phyloP scores from a whole-genome alignment of 78 protist species.

The Planoprotostelium fungivorum region DNA sequence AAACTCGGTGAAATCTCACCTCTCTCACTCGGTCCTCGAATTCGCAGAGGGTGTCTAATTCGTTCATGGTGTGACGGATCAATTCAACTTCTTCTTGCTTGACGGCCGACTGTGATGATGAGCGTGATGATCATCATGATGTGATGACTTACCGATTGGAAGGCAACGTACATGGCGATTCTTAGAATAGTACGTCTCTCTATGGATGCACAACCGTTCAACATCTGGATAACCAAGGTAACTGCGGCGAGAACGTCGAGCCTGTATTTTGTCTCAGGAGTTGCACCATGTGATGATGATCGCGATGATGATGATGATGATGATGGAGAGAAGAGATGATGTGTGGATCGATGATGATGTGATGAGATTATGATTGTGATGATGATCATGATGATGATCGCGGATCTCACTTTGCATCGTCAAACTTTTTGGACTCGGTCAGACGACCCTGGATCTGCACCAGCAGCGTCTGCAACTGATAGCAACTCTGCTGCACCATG shows the following conservation, averaged over 20 bases:
- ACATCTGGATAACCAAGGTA: background rate
- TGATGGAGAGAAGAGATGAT: no score
- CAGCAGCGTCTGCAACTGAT: background rate
- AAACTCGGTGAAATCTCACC: background rate
- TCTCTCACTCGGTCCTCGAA: constrained; percentile 16
- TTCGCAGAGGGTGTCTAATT: background rate
- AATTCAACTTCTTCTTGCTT: background rate
- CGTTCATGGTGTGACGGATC: background rate
- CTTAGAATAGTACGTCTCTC: constrained; percentile 8
- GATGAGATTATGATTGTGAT: background rate
- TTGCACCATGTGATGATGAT: background rate
- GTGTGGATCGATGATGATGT: background rate
- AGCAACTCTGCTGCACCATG: constrained; percentile 10
- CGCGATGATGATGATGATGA: no score
- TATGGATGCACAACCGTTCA: constrained; percentile 6
- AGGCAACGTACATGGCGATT: background rate
- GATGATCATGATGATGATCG: no score
- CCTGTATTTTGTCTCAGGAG: background rate
- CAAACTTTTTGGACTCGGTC: background rate
- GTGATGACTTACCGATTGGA: background rate
- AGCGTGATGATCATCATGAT: no score
- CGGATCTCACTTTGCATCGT: background rate
- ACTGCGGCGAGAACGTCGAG: constrained; percentile 6
- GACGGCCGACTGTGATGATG: background rate
- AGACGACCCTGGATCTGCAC: background rate